phyloP scores from a whole-genome alignment of 345 rosid species.

The Boechera retrofracta region DNA sequence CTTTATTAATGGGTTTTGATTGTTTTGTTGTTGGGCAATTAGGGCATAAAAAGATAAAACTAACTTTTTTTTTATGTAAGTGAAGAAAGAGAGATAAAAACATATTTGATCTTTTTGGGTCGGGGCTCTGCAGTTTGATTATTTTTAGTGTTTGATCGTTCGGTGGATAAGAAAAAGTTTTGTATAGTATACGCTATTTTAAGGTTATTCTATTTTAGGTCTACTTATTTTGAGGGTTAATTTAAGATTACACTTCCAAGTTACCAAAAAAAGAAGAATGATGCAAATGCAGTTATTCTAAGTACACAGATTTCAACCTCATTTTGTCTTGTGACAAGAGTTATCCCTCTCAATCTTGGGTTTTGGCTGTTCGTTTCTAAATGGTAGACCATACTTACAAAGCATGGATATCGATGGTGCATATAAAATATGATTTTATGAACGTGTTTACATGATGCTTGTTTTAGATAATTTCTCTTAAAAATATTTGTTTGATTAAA shows the following conservation, averaged over 20 bases:
- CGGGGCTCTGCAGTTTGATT: background rate
- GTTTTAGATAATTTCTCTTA: background rate
- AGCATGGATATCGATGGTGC: background rate
- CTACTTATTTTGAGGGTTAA: background rate
- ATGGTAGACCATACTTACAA: background rate
- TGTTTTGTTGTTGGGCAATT: conserved; percentile 11
- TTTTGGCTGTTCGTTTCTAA: background rate
- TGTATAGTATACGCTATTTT: background rate
- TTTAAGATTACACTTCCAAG: background rate
- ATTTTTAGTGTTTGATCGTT: conserved; percentile 25
- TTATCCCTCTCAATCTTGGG: background rate
- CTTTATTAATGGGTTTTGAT: conserved; percentile 18
- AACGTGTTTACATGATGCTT: background rate
- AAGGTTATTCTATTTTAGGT: conserved; percentile 15
- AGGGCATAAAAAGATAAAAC: background rate
- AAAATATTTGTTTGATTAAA: no score
- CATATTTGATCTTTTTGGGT: background rate
- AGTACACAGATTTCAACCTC: background rate
- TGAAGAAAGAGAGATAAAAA: background rate
- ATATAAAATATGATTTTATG: background rate
- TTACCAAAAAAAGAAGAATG: background rate
- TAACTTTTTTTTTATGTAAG: background rate
- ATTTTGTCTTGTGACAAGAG: background rate
- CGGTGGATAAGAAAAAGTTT: background rate
- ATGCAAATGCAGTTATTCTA: background rate